Evolutionary conservation across 495 filamentous ascomycete genomes (phyloP).

Genomic region (Haplographium delicatum): DNA sequence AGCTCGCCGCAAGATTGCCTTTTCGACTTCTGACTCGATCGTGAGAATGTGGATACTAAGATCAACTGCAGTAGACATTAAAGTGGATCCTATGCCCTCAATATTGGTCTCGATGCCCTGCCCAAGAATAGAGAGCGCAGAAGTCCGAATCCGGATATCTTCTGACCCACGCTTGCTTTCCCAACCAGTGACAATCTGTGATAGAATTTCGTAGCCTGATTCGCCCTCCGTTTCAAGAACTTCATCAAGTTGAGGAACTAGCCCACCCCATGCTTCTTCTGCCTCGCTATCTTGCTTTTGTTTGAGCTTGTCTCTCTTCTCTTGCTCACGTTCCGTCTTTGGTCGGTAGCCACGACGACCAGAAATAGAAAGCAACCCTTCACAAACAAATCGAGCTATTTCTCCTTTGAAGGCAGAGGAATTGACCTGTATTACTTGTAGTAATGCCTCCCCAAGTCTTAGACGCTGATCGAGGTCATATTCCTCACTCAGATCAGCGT

Average conservation of each 20-base stretch:
- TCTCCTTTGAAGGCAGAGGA: constrained; percentile 57
- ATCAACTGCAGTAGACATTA: constrained; percentile 58
- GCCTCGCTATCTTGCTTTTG: constrained; percentile 45
- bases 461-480: constrained; percentile 59
- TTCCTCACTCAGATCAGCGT: constrained; percentile 57
- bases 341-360: constrained; percentile 55
- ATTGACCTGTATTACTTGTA: constrained; percentile 63
- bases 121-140: constrained; percentile 69
- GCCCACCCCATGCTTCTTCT: constrained; percentile 49
- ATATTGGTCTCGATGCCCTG: constrained; percentile 62
- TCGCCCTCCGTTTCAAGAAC: constrained; percentile 33
- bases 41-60: constrained; percentile 60
- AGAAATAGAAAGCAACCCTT: constrained; percentile 61
- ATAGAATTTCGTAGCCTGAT: constrained; percentile 47
- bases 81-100: constrained; percentile 47
- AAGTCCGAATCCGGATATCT: constrained; percentile 72
- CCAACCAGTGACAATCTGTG: constrained; percentile 70
- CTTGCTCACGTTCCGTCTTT: constrained; percentile 46
- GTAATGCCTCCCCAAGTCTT: constrained; percentile 66
- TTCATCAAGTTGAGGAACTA: constrained; percentile 38
- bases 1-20: constrained; percentile 67
- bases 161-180: constrained; percentile 61
- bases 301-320: constrained; percentile 38
- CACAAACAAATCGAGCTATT: constrained; percentile 47
- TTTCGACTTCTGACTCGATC: constrained; percentile 57